These are phyloP conservation scores for Populus simonii DNA, from an alignment of 345 rosid species.

Conservation along the genomic window DNA sequence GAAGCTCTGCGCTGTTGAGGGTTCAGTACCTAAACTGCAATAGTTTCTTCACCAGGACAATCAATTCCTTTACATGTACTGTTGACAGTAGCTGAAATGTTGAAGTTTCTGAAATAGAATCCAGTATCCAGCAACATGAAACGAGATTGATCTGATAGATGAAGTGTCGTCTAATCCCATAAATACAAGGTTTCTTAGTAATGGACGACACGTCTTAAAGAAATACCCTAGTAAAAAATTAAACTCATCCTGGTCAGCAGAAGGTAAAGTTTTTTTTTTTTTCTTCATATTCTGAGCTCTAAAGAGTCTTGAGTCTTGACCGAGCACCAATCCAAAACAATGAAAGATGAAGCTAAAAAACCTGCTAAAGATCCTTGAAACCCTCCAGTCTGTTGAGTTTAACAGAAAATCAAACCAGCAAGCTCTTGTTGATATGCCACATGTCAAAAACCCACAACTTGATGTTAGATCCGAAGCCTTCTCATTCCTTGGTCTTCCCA, in stretches of 20 bases:
- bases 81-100: background rate
- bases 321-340: background rate
- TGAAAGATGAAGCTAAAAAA: slow-evolving; percentile 1
- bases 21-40: background rate
- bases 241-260: background rate
- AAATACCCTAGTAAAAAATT: too few species aligned
- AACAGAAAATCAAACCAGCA: background rate
- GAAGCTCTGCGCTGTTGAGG: background rate
- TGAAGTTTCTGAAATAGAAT: background rate
- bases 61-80: background rate
- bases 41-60: background rate
- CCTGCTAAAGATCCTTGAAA: slow-evolving; percentile 7
- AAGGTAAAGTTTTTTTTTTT: too few species aligned
- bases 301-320: background rate
- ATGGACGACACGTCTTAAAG: background rate
- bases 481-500: background rate
- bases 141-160: background rate
- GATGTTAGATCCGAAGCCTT: background rate
- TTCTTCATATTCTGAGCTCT: too few species aligned
- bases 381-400: slow-evolving; percentile 1
- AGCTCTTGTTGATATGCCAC: slow-evolving; percentile 5
- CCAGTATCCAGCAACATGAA: background rate
- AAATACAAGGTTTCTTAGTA: background rate
- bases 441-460: slow-evolving; percentile 9
- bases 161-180: background rate